Evolutionary conservation across 495 filamentous ascomycete species (phyloP), one percentile per base, ranked within the genome.

Genomic region (Penicillium paxilli): DNA sequence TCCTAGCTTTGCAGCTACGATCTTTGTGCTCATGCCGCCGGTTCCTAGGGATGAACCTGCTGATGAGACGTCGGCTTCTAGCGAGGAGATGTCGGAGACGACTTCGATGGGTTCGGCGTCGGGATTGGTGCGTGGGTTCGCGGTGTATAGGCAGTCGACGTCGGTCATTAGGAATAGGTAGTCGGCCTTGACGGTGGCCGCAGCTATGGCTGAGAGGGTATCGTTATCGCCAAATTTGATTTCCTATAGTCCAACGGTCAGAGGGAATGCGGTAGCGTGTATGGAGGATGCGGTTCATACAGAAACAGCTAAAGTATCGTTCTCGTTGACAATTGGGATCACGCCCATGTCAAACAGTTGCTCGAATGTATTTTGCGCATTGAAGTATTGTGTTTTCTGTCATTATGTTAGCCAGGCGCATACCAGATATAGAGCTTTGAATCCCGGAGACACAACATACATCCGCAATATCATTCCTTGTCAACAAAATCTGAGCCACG

Each of bases 201-300:
- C 93, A 2, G 94, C 96, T 59, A 98, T 96, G 35, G 95, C 94
- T 26, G 90, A 95, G 24, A 98, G 76, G 12, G 94, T 98, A 72
- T 98, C 94, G 61, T 98, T 98, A 75, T 98, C 94, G 55, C 94
- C 94, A 63, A 98, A 98, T 81, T 98, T 98, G 68, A 98, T 98
- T 83, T 98, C 94, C 80, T 86, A 48, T 19, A 24, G 20, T 6
- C 5, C 17, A 33, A 3, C n/a, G 23, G 20, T 48, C 2, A 4
- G 14, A 25, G 26, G 26, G 12, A 14, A 4, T 37, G 10, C 6
- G 5, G 26, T 5, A 14, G 14, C 2, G 20, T 26, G 4, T 17
- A n/a, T 16, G 22, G 17, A 22, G 16, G 32, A 21, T n/a, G 7
- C 11, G 28, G 9, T 28, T 49, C 75, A 19, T 76, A 86, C 83